Evolutionary conservation across 495 filamentous ascomycete genomes (phyloP), one percentile per base, ranked within the genome.

Genomic region (Geoglossum glabrum): DNA sequence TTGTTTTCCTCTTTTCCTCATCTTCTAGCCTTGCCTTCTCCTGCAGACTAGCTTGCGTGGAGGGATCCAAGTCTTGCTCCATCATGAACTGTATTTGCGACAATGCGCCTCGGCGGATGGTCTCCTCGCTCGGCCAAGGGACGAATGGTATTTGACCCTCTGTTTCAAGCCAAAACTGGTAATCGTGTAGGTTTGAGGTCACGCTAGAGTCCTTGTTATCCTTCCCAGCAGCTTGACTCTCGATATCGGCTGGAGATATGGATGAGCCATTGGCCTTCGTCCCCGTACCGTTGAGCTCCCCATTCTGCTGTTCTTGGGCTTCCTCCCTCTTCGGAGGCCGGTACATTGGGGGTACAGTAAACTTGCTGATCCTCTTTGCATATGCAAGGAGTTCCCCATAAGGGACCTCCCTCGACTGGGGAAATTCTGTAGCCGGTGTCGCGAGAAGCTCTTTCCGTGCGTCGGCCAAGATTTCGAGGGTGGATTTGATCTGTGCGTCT

Each of bases 311-410:
- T 45, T 45, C 33, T 13, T 30, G 13, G 57, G 28, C 13, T 56
- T 51, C 40, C 54, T 56, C 30, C 54, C 40, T 31, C 33, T 27
- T 56, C 54, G 67, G 65, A 26, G 63, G 61, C n/a, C 76, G 71
- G 59, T 73, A 80, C 5, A 79, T 77, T 0, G 79, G 79, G 0
- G 86, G 86, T 9, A 83, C 71, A 0, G 86, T 88, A 60, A 78
- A 86, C 64, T 77, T 79, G 57, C 77, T 80, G 60, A 90, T 87
- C 60, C 76, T 76, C n/a, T 79, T 77, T 9, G 86, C 86, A 63
- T 83, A 88, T 47, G 69, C 68, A 8, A 90, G 77, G 0, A 90
- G 75, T 55, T 88, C 83, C 49, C 72, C 72, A 57, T 81, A 82
- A 13, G 75, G 72, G 55, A 89, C 77, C 17, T 68, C 61, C 21